Percentiles rank a stretch among this genome's conserved stretches.
phyloP scores from a whole-genome alignment of 768 basidiomycete genomes.

The Suillus ampliporus region DNA sequence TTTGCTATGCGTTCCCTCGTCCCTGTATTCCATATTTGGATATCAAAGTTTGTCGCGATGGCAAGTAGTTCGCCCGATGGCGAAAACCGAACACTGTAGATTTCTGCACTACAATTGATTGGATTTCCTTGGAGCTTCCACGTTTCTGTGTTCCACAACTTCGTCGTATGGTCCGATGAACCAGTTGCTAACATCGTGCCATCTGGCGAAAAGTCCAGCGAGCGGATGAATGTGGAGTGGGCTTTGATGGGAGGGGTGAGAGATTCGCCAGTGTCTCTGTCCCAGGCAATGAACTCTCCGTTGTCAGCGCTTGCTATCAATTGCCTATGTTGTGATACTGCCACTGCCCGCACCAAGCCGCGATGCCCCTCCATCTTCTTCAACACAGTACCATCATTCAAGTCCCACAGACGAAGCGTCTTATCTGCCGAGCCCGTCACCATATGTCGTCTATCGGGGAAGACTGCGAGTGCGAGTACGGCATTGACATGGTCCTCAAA shows the following conservation, averaged over 20 bases:
- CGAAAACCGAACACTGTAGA: background rate
- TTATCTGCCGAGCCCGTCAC: background rate
- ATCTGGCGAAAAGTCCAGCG: background rate
- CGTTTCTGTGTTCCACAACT: constrained; percentile 1
- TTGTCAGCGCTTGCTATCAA: constrained; percentile 5
- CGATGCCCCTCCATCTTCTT: constrained; percentile 1
- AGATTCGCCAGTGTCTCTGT: constrained; percentile 1
- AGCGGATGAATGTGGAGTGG: constrained; percentile 1
- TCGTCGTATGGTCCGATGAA: background rate
- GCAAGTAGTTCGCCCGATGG: constrained; percentile 5
- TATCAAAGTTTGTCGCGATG: constrained; percentile 1
- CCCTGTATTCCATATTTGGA: background rate
- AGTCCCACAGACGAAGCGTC: constrained; percentile 1
- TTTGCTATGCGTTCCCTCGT: background rate
- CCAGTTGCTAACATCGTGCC: background rate
- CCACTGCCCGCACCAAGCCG: background rate
- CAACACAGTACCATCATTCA: background rate
- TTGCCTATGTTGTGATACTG: background rate
- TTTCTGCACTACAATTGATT: background rate
- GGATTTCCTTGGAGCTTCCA: background rate
- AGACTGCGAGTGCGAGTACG: background rate
- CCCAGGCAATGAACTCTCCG: background rate
- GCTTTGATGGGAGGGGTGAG: background rate
- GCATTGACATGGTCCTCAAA: background rate
- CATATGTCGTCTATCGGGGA: background rate